Evolutionary conservation across 2,329 filamentous ascomycete species (phyloP).

Genomic region (Aulographum hederae): DNA sequence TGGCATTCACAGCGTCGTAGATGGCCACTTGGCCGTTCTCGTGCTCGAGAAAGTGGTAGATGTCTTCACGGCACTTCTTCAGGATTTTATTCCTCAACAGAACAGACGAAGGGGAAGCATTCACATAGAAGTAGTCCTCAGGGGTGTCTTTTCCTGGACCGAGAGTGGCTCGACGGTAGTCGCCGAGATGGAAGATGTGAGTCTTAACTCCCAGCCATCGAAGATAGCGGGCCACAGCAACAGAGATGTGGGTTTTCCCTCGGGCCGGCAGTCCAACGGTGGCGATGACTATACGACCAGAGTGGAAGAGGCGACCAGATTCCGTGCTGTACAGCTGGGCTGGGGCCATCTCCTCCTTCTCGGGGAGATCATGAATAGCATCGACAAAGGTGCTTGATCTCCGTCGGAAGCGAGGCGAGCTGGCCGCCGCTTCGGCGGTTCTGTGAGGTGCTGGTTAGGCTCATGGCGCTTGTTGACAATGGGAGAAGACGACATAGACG

Average conservation of each 20-base stretch:
- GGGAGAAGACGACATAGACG: too few species aligned
- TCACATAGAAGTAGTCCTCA: conserved; percentile 94
- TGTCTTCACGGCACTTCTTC: conserved; percentile 92
- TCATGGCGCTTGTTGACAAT: too few species aligned
- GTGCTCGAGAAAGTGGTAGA: conserved; percentile 88
- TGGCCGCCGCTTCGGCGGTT: conserved; percentile 81
- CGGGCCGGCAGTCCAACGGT: conserved; percentile 90
- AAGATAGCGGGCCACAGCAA: conserved; percentile 84
- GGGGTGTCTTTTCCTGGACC: conserved; percentile 71
- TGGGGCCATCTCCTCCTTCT: conserved; percentile 70
- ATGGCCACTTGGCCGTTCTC: conserved; percentile 98
- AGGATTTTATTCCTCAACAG: conserved; percentile 90
- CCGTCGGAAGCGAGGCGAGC: conserved; percentile 73
- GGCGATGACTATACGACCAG: conserved; percentile 89
- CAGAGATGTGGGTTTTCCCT: conserved; percentile 95
- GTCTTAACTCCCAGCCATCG: conserved; percentile 97
- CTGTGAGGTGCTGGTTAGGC: too few species aligned
- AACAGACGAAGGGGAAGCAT: conserved; percentile 83
- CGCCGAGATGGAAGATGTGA: conserved; percentile 89
- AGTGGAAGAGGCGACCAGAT: conserved; percentile 91
- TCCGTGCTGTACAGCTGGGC: conserved; percentile 97
- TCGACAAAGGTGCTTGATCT: conserved; percentile 94
- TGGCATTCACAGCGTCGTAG: conserved; percentile 93
- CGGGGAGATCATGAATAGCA: conserved; percentile 83
- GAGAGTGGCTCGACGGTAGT: conserved; percentile 85